Conservation (phyloP, 2,329 filamentous ascomycete genomes). For the Chaetomiaceae sp. region DNA sequence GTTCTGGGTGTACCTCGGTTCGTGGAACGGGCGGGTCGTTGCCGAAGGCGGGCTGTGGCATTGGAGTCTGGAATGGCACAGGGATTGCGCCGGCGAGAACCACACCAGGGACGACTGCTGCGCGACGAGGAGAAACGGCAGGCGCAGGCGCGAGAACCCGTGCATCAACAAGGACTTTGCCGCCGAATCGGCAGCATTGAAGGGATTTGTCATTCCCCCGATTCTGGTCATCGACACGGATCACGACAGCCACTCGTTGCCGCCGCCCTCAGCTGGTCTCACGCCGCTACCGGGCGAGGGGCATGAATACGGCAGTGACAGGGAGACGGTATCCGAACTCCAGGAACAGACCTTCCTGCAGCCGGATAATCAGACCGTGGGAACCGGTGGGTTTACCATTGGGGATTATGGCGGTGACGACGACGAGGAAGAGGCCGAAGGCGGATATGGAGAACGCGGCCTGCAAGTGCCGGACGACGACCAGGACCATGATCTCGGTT, state of each 20-base stretch:
- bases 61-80: conserved; percentile 20
- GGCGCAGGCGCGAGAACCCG: conserved; percentile 18
- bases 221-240: conserved; percentile 3
- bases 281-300: conserved; percentile 7
- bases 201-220: neutral
- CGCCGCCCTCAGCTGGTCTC: conserved; percentile 10
- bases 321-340: neutral
- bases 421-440: neutral
- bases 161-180: conserved; percentile 17
- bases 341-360: neutral
- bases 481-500: conserved; percentile 9
- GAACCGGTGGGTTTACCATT: conserved; percentile 13
- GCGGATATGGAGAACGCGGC: neutral
- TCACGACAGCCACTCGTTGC: conserved; percentile 6
- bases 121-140: conserved; percentile 12
- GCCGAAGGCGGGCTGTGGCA: conserved; percentile 21
- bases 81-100: conserved; percentile 6
- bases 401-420: conserved; percentile 9
- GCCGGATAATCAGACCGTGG: conserved; percentile 5
- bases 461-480: conserved; percentile 4
- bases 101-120: conserved; percentile 19
- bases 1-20: conserved; percentile 18
- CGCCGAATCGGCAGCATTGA: neutral
- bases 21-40: conserved; percentile 19
- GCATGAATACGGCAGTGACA: neutral